Conservation (phyloP, 1,284 basidiomycete genomes). For the Malassezia nana region DNA sequence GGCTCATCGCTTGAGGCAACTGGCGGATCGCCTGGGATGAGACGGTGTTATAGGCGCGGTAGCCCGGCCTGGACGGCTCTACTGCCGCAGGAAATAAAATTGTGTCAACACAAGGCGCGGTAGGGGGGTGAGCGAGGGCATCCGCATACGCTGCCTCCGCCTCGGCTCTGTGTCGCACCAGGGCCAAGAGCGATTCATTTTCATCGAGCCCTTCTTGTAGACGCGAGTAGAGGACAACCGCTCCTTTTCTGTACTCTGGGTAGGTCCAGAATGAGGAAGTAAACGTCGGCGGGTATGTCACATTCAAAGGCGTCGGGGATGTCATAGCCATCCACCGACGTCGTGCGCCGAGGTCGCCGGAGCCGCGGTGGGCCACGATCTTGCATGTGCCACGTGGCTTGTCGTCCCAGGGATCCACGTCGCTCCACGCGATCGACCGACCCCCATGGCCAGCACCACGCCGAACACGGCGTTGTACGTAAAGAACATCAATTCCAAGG, state of each 20-base stretch:
- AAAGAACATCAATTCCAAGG: conserved; percentile 84
- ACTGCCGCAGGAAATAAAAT: conserved; percentile 24
- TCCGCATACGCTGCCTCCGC: conserved; percentile 28
- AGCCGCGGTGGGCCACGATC: neutral
- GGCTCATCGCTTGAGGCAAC: conserved; percentile 27
- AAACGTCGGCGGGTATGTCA: conserved; percentile 36
- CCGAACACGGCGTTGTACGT: conserved; percentile 85
- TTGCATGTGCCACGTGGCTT: neutral
- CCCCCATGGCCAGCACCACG: conserved; percentile 36
- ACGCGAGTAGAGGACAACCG: conserved; percentile 28
- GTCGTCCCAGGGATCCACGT: neutral
- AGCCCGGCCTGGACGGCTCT: conserved; percentile 10
- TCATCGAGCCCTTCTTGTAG: conserved; percentile 44
- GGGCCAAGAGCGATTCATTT: conserved; percentile 33
- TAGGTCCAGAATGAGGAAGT: conserved; percentile 41
- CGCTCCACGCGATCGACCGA: neutral
- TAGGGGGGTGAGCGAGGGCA: conserved; percentile 27
- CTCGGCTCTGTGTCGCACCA: conserved; percentile 33
- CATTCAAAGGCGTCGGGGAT: conserved; percentile 27
- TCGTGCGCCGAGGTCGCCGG: neutral
- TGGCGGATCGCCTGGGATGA: conserved; percentile 25
- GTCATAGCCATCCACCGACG: conserved; percentile 24
- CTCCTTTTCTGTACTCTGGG: conserved; percentile 39
- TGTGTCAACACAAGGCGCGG: conserved; percentile 14
- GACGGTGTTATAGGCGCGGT: conserved; percentile 19